phyloP scores from a whole-genome alignment of 495 filamentous ascomycete genomes.

The Lichenothelia convexa region DNA sequence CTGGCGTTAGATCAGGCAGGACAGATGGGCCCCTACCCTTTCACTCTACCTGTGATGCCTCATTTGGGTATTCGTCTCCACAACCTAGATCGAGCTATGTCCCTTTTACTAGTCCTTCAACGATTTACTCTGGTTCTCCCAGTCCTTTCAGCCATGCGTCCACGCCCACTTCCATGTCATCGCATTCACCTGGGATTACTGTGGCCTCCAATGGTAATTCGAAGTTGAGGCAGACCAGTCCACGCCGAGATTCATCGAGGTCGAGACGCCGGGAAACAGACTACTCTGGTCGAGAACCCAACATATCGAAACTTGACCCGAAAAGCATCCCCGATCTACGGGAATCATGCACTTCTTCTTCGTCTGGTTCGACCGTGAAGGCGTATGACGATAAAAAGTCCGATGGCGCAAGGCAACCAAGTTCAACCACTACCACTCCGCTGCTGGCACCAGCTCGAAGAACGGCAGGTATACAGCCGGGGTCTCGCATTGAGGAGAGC shows the following conservation, averaged over 20 bases:
- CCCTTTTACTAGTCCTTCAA: no score
- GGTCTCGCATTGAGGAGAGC: no score
- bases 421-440: no score
- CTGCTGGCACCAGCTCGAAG: no score
- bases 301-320: slow-evolving; percentile 27
- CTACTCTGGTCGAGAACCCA: slow-evolving; percentile 9
- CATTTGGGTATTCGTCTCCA: no score
- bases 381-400: no score
- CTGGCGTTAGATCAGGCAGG: no score
- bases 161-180: slow-evolving; percentile 89
- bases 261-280: slow-evolving; percentile 14
- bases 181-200: slow-evolving; percentile 73
- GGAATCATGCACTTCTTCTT: slow-evolving; percentile 31
- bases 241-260: slow-evolving; percentile 42
- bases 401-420: no score
- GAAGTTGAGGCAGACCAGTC: slow-evolving; percentile 44
- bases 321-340: slow-evolving; percentile 44
- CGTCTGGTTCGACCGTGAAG: slow-evolving; percentile 21
- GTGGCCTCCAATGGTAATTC: slow-evolving; percentile 38
- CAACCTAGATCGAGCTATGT: no score
- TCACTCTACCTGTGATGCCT: no score
- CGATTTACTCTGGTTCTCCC: slow-evolving; percentile 80
- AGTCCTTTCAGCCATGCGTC: slow-evolving; percentile 79
- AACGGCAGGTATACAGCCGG: no score
- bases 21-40: no score